Evolutionary conservation across 805 yeast species (phyloP).

Genomic region (Metschnikowia lachancei): DNA sequence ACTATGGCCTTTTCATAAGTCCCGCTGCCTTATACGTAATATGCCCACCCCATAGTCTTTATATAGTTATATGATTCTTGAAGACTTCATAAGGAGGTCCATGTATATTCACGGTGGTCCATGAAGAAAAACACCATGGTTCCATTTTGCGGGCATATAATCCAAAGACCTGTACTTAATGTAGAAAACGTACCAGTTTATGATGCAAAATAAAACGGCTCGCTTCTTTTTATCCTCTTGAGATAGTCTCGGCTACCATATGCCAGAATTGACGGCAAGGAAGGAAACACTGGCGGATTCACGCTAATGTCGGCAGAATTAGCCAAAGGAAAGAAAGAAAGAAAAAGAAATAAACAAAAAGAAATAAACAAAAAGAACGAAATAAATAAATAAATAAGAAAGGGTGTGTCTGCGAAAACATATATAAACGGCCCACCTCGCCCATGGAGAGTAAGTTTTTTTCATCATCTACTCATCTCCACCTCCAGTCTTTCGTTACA

Average conservation of each 20-base stretch:
- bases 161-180: neutral
- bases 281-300: neutral
- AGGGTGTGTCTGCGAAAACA: neutral
- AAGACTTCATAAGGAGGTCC: neutral
- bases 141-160: neutral
- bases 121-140: neutral
- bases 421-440: slow-evolving; percentile 12
- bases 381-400: no score
- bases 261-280: neutral
- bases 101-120: neutral
- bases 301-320: slow-evolving; percentile 3
- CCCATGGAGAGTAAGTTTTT: slow-evolving; percentile 14
- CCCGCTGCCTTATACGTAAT: no score
- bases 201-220: neutral
- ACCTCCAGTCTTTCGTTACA: slow-evolving; percentile 31
- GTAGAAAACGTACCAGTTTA: neutral
- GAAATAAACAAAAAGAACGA: no score
- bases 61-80: no score
- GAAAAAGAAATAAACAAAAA: neutral
- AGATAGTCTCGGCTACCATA: neutral
- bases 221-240: slow-evolving; percentile 1
- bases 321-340: neutral
- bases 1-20: no score
- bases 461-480: slow-evolving; percentile 24
- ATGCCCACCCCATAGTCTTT: no score